Evolutionary conservation across 345 rosid genomes (phyloP).

Genomic region (Ceriops decandra): DNA sequence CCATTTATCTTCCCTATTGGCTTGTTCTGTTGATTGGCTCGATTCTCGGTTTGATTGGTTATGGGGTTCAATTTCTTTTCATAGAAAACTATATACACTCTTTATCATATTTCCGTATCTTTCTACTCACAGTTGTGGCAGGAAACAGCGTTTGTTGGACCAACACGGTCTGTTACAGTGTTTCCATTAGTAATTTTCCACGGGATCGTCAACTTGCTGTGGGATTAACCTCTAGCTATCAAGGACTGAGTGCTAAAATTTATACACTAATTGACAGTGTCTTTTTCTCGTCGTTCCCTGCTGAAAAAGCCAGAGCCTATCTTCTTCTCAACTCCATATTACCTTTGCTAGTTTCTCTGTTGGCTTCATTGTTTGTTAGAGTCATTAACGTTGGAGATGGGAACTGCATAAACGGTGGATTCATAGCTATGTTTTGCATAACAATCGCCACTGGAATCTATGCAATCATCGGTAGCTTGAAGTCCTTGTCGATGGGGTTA

Average conservation of each 20-base stretch:
- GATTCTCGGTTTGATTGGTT: constrained; percentile 56
- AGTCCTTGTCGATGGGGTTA: constrained; percentile 18
- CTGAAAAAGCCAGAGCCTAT: constrained; percentile 42
- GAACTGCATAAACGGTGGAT: constrained; percentile 25
- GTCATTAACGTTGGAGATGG: constrained; percentile 1
- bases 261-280: constrained; percentile 59
- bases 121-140: constrained; percentile 62
- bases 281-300: constrained; percentile 26
- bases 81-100: constrained; percentile 38
- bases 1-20: constrained; percentile 65
- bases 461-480: constrained; percentile 55
- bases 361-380: constrained; percentile 45
- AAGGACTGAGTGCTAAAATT: constrained; percentile 71
- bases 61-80: constrained; percentile 77
- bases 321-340: constrained; percentile 58
- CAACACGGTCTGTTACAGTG: constrained; percentile 73
- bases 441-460: constrained; percentile 66
- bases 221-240: constrained; percentile 70
- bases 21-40: constrained; percentile 72
- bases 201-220: constrained; percentile 54
- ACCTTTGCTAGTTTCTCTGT: constrained; percentile 40
- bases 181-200: constrained; percentile 49
- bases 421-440: constrained; percentile 39
- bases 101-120: constrained; percentile 50
- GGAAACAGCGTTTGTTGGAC: constrained; percentile 98